phyloP scores from a whole-genome alignment of 345 rosid genomes.

The Kernera saxatilis region DNA sequence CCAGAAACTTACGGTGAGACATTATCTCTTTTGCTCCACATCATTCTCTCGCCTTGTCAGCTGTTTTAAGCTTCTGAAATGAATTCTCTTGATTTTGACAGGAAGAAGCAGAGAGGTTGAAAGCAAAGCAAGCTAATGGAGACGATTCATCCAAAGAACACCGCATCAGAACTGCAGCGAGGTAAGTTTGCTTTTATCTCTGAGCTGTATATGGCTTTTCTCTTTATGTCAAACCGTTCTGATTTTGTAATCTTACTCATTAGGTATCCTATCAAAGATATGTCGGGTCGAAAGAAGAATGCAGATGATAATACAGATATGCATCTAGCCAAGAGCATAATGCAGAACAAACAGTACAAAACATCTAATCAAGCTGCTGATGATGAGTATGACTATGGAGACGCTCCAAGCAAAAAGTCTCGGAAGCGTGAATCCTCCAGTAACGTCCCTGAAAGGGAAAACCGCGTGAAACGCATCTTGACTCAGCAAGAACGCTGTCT shows the following conservation, averaged over 20 bases:
- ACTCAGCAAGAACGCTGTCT: conserved; percentile 95
- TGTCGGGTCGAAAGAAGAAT: conserved; percentile 40
- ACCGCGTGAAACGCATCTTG: conserved; percentile 47
- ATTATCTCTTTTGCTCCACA: not conserved
- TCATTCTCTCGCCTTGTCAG: not conserved
- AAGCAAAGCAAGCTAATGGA: conserved; percentile 41
- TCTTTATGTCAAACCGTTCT: not conserved
- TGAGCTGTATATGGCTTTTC: not conserved
- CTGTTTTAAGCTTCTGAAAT: not conserved
- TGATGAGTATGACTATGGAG: conserved; percentile 90
- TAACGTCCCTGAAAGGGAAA: conserved; percentile 35
- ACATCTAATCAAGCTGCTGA: conserved; percentile 65
- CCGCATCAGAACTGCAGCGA: conserved; percentile 29
- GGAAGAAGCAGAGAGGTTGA: conserved; percentile 67
- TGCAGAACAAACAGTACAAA: conserved; percentile 64
- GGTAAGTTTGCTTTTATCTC: conserved; percentile 32
- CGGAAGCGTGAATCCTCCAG: conserved; percentile 35
- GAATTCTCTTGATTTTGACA: conserved; percentile 27
- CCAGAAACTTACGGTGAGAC: conserved; percentile 62
- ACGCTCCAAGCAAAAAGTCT: conserved; percentile 56
- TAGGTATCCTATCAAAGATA: conserved; percentile 38
- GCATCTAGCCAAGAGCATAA: conserved; percentile 68
- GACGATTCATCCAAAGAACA: conserved; percentile 37
- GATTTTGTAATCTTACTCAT: not conserved
- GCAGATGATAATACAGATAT: conserved; percentile 68